Conservation (phyloP, 805 yeast genomes). For the Starmerella stigmatis region DNA sequence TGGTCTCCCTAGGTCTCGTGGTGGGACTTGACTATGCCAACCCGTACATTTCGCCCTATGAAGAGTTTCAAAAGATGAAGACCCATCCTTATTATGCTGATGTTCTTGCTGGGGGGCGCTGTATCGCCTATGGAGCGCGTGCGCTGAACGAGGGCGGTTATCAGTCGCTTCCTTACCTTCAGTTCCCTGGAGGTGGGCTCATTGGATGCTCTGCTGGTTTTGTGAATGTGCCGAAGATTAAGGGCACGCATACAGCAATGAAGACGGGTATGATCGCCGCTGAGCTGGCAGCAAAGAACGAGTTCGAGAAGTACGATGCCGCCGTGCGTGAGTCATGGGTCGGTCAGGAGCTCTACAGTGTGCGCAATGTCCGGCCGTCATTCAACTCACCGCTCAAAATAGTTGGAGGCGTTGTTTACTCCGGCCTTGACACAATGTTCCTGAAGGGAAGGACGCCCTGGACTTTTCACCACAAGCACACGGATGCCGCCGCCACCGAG, state of each 20-base stretch:
- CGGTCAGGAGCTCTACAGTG: slow-evolving; percentile 65
- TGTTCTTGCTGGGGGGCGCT: slow-evolving; percentile 77
- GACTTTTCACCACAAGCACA: slow-evolving; percentile 59
- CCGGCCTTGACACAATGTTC: slow-evolving; percentile 73
- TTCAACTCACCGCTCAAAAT: slow-evolving; percentile 68
- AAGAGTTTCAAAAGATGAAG: slow-evolving; percentile 91
- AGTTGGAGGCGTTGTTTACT: slow-evolving; percentile 69
- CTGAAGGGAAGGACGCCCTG: slow-evolving; percentile 76
- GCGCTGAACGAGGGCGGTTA: slow-evolving; percentile 95
- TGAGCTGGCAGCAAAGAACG: slow-evolving; percentile 44
- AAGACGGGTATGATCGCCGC: slow-evolving; percentile 94
- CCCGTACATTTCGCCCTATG: slow-evolving; percentile 91
- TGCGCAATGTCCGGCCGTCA: slow-evolving; percentile 88
- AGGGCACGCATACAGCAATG: slow-evolving; percentile 97
- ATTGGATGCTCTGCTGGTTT: slow-evolving; percentile 97
- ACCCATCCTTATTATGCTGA: slow-evolving; percentile 73
- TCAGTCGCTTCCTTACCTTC: slow-evolving; percentile 81
- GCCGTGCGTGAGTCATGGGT: slow-evolving; percentile 75
- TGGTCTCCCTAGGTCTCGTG: slow-evolving; percentile 88
- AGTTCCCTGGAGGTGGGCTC: slow-evolving; percentile 92
- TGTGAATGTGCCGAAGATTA: slow-evolving; percentile 92
- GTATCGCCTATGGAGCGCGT: slow-evolving; percentile 89
- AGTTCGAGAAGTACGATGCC: slow-evolving; percentile 50
- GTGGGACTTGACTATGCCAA: slow-evolving; percentile 88
- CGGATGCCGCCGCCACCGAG: slow-evolving; percentile 65